A percentile compares a stretch with the other conserved stretches of the same genome.
These are phyloP conservation scores for Rhodotorula sp. DNA, from an alignment of 1,284 basidiomycete genomes.

Conservation along the genomic window DNA sequence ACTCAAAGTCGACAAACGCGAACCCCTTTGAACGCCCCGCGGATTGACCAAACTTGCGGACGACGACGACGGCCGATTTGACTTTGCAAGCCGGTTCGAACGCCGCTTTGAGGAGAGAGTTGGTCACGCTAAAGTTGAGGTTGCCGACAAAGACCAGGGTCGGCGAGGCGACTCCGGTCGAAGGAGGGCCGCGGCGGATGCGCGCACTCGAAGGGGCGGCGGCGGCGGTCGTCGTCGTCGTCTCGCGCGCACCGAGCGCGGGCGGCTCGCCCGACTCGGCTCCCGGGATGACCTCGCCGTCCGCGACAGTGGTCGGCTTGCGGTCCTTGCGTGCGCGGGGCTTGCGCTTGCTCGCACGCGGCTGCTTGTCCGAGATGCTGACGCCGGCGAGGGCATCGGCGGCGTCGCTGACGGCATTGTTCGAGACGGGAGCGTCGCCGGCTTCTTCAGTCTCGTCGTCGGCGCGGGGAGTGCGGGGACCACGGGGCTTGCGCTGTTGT, in stretches of 20 bases:
- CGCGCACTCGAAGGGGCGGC: conserved; percentile 47
- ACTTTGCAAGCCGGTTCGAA: conserved; percentile 75
- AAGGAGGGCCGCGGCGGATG: conserved; percentile 66
- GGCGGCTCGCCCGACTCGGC: conserved; percentile 41
- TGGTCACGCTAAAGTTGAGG: conserved; percentile 85
- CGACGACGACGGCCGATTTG: conserved; percentile 79
- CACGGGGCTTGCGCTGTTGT: conserved; percentile 27
- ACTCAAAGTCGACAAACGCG: conserved; percentile 95
- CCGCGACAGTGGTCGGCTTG: conserved; percentile 63
- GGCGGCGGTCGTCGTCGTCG: conserved; percentile 52
- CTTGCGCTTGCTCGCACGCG: conserved; percentile 29
- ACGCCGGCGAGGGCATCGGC: conserved; percentile 31
- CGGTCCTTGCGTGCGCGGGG: conserved; percentile 31
- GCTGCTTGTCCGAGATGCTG: conserved; percentile 11
- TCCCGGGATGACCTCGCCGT: conserved; percentile 20
- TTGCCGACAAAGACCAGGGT: conserved; percentile 90
- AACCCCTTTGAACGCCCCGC: conserved; percentile 82
- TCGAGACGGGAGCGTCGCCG: conserved; percentile 33
- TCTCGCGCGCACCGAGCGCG: conserved; percentile 38
- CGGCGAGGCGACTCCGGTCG: conserved; percentile 75
- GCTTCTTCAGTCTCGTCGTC: conserved; percentile 42
- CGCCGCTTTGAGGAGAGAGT: conserved; percentile 68
- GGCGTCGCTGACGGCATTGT: conserved; percentile 22
- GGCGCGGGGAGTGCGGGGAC: conserved; percentile 30
- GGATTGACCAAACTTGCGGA: conserved; percentile 72